Evolutionary conservation across 805 yeast species (phyloP).

Genomic region (Candida ficus): DNA sequence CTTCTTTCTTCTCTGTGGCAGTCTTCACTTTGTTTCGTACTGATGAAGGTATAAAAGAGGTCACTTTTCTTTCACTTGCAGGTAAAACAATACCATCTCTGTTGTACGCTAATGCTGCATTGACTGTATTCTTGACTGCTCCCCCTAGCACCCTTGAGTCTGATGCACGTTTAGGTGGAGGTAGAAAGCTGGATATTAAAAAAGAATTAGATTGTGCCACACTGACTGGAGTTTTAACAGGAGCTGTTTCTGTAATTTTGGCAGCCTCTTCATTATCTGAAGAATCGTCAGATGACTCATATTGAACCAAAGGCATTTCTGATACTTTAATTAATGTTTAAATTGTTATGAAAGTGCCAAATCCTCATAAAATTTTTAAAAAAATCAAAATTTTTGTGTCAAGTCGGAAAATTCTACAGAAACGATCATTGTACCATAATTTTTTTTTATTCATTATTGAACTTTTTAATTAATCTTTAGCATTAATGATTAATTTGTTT

Average conservation of each 20-base stretch:
- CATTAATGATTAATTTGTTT: conserved; percentile 1
- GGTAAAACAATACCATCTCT: conserved; percentile 18
- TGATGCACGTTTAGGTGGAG: conserved; percentile 19
- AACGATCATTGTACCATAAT: neutral
- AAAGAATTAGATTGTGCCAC: neutral
- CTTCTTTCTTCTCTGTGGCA: neutral
- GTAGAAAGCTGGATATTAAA: conserved; percentile 23
- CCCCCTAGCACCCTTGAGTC: conserved; percentile 14
- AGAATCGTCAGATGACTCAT: conserved; percentile 10
- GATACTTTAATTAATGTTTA: neutral
- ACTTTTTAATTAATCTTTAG: neutral
- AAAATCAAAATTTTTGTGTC: conserved; percentile 1
- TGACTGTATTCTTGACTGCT: conserved; percentile 14
- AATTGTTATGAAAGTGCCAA: neutral
- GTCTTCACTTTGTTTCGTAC: conserved; percentile 12
- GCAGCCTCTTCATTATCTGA: conserved; percentile 2
- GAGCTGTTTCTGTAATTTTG: too few species aligned
- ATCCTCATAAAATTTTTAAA: neutral
- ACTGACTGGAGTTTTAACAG: neutral
- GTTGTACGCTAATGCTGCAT: conserved; percentile 12
- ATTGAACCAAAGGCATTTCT: conserved; percentile 10
- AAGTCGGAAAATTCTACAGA: neutral
- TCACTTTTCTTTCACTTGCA: conserved; percentile 11
- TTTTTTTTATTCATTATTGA: too few species aligned
- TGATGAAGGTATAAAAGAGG: conserved; percentile 21